Conservation (phyloP, 306 rosid genomes). For the Casuarina equisetifolia region DNA sequence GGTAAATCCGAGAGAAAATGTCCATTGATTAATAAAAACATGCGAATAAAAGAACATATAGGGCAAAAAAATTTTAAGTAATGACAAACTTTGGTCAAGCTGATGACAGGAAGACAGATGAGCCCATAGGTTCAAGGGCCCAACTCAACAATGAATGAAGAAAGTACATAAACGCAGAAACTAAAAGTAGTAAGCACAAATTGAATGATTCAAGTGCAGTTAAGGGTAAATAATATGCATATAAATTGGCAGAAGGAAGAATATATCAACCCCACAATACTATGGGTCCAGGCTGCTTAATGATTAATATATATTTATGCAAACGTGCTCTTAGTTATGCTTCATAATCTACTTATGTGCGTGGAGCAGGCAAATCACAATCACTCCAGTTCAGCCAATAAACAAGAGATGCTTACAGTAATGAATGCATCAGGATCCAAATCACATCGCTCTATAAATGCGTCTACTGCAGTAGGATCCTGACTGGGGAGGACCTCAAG, state of each 20-base stretch:
- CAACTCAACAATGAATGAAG: not conserved
- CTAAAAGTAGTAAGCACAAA: not conserved
- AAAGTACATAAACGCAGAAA: not conserved
- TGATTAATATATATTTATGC: not conserved
- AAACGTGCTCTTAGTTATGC: not conserved
- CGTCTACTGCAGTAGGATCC: conserved; percentile 62
- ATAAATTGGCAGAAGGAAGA: not conserved
- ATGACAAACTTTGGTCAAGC: not conserved
- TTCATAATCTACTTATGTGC: not conserved
- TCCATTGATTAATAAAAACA: not conserved
- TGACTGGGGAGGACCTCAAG: conserved; percentile 88
- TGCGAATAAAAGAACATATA: not conserved
- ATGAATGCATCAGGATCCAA: conserved; percentile 79
- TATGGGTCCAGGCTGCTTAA: not conserved
- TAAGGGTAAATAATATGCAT: not conserved
- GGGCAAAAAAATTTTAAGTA: not conserved
- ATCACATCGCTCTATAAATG: conserved; percentile 66
- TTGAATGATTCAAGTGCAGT: not conserved
- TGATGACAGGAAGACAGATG: not conserved
- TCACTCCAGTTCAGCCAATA: conserved; percentile 8
- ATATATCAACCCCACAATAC: not conserved
- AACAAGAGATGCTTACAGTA: conserved; percentile 55
- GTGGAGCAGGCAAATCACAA: not conserved
- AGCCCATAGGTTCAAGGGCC: not conserved
- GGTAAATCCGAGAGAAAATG: not conserved